Conservation (phyloP, 805 yeast genomes). For the Candida boleticola region DNA sequence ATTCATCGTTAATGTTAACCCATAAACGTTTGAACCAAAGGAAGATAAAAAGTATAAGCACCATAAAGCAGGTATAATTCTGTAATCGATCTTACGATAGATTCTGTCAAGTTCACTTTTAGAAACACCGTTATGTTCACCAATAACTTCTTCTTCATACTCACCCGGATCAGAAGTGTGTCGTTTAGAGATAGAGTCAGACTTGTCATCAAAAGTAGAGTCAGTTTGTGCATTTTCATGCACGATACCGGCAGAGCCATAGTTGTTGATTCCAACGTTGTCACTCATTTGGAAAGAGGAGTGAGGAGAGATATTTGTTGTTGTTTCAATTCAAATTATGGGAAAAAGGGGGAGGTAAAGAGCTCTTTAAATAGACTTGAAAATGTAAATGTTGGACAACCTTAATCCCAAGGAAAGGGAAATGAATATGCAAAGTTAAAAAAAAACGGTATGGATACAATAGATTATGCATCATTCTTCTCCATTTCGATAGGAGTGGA, state of each 20-base stretch:
- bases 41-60: conserved; percentile 73
- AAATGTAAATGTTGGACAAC: not conserved
- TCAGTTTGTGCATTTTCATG: not conserved
- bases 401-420: too few species aligned
- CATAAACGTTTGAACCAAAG: conserved; percentile 75
- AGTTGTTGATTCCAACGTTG: too few species aligned
- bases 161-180: not conserved
- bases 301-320: too few species aligned
- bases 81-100: conserved; percentile 60
- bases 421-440: too few species aligned
- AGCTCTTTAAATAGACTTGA: not conserved
- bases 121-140: conserved; percentile 7
- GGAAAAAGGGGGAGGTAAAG: not conserved
- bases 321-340: too few species aligned
- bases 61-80: conserved; percentile 86
- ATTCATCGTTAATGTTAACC: conserved; percentile 81
- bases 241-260: not conserved
- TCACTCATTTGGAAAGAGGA: not conserved
- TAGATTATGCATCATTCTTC: too few species aligned
- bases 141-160: conserved; percentile 10
- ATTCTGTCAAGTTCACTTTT: conserved; percentile 45
- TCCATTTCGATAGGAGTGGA: too few species aligned
- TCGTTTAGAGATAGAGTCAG: not conserved
- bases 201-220: not conserved
- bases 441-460: too few species aligned